A percentile compares a stretch with the other conserved stretches of the same genome.
Conservation (phyloP, 768 basidiomycete genomes). For the Rhodotorula graminis region DNA sequence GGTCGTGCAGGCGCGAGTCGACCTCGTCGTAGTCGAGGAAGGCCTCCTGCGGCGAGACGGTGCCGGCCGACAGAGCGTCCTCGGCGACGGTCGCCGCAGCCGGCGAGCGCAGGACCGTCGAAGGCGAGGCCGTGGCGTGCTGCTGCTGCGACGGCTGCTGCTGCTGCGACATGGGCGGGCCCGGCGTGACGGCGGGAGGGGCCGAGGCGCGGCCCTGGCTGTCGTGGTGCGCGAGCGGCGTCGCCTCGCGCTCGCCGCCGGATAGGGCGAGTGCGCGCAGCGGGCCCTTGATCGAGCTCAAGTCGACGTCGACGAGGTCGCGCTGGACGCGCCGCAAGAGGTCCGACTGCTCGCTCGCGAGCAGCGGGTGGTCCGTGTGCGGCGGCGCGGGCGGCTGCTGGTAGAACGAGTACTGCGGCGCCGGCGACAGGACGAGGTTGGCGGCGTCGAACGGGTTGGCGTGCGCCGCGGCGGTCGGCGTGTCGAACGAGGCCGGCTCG, state of each 20-base stretch:
- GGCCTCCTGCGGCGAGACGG: constrained; percentile 37
- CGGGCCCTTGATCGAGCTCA: constrained; percentile 31
- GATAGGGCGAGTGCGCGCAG: constrained; percentile 22
- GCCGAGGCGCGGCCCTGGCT: too few relatives aligned
- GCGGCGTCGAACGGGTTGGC: constrained; percentile 3
- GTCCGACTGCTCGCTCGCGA: constrained; percentile 32
- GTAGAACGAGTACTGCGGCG: constrained; percentile 1
- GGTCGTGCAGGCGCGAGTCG: constrained; percentile 28
- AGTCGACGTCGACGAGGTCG: constrained; percentile 34
- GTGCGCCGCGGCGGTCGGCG: neutral
- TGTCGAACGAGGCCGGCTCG: constrained; percentile 6
- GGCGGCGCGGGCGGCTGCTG: constrained; percentile 4
- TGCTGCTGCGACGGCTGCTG: neutral
- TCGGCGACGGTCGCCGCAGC: neutral
- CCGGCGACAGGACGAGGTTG: constrained; percentile 1
- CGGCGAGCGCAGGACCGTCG: constrained; percentile 14
- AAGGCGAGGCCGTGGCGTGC: neutral
- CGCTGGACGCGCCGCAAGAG: constrained; percentile 27
- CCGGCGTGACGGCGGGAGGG: neutral
- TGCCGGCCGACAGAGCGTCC: constrained; percentile 12
- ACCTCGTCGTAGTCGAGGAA: constrained; percentile 38
- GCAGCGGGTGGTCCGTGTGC: constrained; percentile 30
- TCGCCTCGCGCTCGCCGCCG: constrained; percentile 13
- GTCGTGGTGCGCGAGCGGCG: constrained; percentile 3
- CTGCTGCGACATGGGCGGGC: neutral